A percentile compares a stretch with the other conserved stretches of the same genome.
These are phyloP conservation scores for Fraxinus greggii DNA, from an alignment of 305 asterid species.

Conservation along the genomic window DNA sequence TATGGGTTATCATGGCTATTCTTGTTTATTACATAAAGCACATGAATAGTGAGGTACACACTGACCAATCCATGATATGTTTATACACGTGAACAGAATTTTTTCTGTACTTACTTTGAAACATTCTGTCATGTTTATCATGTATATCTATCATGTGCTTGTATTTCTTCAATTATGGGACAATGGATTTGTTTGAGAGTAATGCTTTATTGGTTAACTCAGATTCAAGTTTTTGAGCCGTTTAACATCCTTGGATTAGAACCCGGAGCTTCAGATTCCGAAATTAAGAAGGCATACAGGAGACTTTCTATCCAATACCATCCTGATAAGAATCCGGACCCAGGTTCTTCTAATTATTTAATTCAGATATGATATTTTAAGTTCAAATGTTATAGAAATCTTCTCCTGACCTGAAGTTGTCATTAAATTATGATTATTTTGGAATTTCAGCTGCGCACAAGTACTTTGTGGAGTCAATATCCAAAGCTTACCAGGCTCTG, in stretches of 20 bases:
- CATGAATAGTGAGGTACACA: slow-evolving; percentile 69
- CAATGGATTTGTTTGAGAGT: slow-evolving; percentile 7
- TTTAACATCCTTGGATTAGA: slow-evolving; percentile 92
- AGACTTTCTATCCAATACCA: slow-evolving; percentile 95
- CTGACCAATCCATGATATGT: slow-evolving; percentile 11
- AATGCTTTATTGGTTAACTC: slow-evolving; percentile 23
- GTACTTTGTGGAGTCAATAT: slow-evolving; percentile 78
- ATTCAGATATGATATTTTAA: slow-evolving; percentile 14
- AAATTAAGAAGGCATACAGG: slow-evolving; percentile 93
- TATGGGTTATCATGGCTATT: slow-evolving; percentile 65
- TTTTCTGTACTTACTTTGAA: neutral
- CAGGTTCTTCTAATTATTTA: slow-evolving; percentile 49
- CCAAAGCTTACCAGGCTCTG: slow-evolving; percentile 98
- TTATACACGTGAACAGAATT: neutral
- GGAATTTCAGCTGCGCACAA: slow-evolving; percentile 76
- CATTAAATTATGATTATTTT: slow-evolving; percentile 18
- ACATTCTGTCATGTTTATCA: neutral
- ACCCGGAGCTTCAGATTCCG: slow-evolving; percentile 81
- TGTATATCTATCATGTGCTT: neutral
- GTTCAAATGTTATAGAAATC: slow-evolving; percentile 10
- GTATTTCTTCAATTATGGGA: slow-evolving; percentile 6
- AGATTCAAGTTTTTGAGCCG: slow-evolving; percentile 90
- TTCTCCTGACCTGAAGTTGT: slow-evolving; percentile 5
- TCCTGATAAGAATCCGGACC: slow-evolving; percentile 99
- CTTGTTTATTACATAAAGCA: slow-evolving; percentile 63